Evolutionary conservation across 129 eudicot species (phyloP).

Genomic region (Tanacetum coccineum): DNA sequence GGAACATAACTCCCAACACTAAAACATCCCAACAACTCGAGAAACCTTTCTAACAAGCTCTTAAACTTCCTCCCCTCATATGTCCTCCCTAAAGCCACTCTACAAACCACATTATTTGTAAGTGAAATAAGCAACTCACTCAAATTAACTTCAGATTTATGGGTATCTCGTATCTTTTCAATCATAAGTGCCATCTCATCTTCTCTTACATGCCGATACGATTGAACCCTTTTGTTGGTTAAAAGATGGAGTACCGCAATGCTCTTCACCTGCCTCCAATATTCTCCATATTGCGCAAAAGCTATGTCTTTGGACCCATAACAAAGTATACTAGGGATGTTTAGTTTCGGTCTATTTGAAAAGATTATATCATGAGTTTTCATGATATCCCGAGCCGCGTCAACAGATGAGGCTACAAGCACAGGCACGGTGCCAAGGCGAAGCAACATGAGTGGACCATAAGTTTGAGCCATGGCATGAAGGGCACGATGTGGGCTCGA

Average conservation of each 20-base stretch:
- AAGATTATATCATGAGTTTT: constrained; percentile 40
- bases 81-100: constrained; percentile 39
- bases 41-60: constrained; percentile 17
- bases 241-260: constrained; percentile 29
- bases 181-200: constrained; percentile 30
- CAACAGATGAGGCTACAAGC: constrained; percentile 35
- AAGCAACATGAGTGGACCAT: constrained; percentile 40
- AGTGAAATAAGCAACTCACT: constrained; percentile 25
- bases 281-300: constrained; percentile 33
- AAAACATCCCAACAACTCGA: constrained; percentile 25
- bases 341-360: constrained; percentile 26
- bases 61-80: constrained; percentile 25
- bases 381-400: constrained; percentile 40
- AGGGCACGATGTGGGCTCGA: constrained; percentile 33
- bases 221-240: constrained; percentile 29
- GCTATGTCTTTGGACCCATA: constrained; percentile 31
- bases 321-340: constrained; percentile 1
- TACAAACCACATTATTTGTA: constrained; percentile 31
- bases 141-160: constrained; percentile 24
- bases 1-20: constrained; percentile 37
- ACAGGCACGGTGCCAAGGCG: constrained; percentile 33
- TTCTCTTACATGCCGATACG: constrained; percentile 24
- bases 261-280: constrained; percentile 38
- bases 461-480: constrained; percentile 18
- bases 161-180: constrained; percentile 6